phyloP scores from a whole-genome alignment of 352 stramenopile genomes.

The Phytophthora pinifolia region DNA sequence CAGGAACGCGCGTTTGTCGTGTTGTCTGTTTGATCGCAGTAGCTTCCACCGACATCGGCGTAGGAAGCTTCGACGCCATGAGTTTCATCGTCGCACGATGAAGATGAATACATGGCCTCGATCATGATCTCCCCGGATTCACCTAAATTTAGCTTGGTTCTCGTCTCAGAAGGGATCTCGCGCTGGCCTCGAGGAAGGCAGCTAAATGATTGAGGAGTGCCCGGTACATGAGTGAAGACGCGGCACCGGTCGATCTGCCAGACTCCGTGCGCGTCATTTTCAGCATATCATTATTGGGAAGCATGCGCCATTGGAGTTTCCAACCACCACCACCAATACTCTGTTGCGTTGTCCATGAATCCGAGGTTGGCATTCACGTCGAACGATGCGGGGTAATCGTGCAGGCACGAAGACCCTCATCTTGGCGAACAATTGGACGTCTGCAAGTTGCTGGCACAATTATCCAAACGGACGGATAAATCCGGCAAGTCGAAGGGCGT shows the following conservation, averaged over 20 bases:
- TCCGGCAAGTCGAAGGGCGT: too few species aligned
- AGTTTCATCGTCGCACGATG: slow-evolving; percentile 29
- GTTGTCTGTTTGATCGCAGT: slow-evolving; percentile 27
- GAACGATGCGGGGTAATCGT: slow-evolving; percentile 35
- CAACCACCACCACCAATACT: slow-evolving; percentile 16
- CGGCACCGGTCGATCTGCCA: slow-evolving; percentile 25
- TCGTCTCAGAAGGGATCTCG: slow-evolving; percentile 1
- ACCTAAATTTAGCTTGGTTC: slow-evolving; percentile 47
- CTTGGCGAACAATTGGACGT: slow-evolving; percentile 11
- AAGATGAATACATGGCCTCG: slow-evolving; percentile 88
- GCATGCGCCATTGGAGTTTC: slow-evolving; percentile 52
- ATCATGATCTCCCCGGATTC: slow-evolving; percentile 74
- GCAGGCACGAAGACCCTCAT: slow-evolving; percentile 38
- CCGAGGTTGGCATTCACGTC: slow-evolving; percentile 43
- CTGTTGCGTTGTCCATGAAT: slow-evolving; percentile 22
- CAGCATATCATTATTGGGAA: slow-evolving; percentile 54
- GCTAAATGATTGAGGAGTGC: too few species aligned
- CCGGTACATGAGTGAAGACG: slow-evolving; percentile 33
- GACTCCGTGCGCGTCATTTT: too few species aligned
- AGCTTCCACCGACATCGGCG: slow-evolving; percentile 29
- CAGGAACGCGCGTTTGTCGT: slow-evolving; percentile 42
- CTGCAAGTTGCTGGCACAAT: slow-evolving; percentile 58
- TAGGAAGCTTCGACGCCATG: slow-evolving; percentile 77
- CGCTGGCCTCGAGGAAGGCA: too few species aligned
- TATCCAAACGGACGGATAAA: too few species aligned